Evolutionary conservation across 805 yeast species (phyloP).

Genomic region (Kodamaea kaohsiungensis): DNA sequence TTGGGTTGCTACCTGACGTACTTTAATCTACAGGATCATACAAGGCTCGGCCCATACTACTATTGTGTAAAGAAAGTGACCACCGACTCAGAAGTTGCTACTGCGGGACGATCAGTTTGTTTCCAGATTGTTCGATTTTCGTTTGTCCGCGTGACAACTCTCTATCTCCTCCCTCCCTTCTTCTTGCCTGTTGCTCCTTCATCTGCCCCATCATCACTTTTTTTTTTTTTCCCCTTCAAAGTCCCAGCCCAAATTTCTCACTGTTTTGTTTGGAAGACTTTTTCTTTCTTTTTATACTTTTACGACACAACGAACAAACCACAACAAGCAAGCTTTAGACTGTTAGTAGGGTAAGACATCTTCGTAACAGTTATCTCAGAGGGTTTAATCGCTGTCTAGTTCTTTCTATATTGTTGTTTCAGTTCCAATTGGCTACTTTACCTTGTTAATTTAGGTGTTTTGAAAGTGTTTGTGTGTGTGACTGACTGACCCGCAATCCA

Average conservation of each 20-base stretch:
- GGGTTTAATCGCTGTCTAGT: background rate
- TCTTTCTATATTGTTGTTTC: background rate
- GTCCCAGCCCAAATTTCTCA: background rate
- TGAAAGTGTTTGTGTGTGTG: background rate
- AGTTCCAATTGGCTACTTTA: background rate
- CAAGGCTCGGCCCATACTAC: no score
- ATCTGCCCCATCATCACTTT: conserved; percentile 1
- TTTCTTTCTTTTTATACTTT: conserved; percentile 11
- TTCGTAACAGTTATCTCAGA: background rate
- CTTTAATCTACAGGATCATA: no score
- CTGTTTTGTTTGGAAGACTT: background rate
- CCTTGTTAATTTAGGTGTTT: background rate
- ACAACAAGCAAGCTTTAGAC: conserved; percentile 5
- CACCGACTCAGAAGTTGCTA: no score
- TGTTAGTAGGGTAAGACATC: background rate
- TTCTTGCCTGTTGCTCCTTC: background rate
- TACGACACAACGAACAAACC: conserved; percentile 10
- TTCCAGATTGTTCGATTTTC: background rate
- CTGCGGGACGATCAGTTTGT: no score
- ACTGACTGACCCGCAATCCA: background rate
- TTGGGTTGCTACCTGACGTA: no score
- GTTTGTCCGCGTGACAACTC: background rate
- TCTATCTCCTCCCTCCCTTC: background rate
- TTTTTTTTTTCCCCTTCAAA: conserved; percentile 3
- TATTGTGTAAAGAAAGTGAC: no score